These are phyloP conservation scores for Phytopythium ostracodes DNA, from an alignment of 352 stramenopile species.

Conservation along the genomic window DNA sequence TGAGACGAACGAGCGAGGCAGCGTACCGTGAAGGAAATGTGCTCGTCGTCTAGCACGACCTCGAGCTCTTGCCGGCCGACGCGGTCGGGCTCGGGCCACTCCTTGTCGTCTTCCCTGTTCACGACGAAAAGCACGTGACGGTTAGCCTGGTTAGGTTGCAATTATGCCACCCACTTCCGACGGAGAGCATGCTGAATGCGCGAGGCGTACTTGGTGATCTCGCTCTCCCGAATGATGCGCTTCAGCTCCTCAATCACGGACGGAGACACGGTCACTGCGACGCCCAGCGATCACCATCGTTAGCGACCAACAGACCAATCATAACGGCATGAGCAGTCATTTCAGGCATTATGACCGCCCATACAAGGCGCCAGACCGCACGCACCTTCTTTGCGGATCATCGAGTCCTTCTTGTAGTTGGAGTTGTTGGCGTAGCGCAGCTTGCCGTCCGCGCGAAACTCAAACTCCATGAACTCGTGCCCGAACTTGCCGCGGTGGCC, in stretches of 20 bases:
- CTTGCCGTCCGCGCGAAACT: slow-evolving; percentile 89
- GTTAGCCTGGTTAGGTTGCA: too few relatives aligned
- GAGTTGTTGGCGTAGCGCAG: slow-evolving; percentile 98
- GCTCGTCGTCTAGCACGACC: slow-evolving; percentile 92
- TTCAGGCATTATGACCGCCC: background rate
- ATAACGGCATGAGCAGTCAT: background rate
- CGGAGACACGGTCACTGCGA: slow-evolving; percentile 82
- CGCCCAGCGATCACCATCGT: slow-evolving; percentile 2
- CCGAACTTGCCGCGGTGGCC: slow-evolving; percentile 96
- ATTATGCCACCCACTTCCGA: too few relatives aligned
- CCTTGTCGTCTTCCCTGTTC: slow-evolving; percentile 89
- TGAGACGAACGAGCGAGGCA: slow-evolving; percentile 1
- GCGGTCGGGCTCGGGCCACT: slow-evolving; percentile 94
- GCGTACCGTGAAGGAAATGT: slow-evolving; percentile 95
- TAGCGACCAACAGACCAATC: background rate
- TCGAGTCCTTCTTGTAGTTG: slow-evolving; percentile 97
- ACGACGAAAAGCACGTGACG: too few relatives aligned
- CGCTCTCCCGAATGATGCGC: slow-evolving; percentile 90
- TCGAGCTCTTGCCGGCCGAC: slow-evolving; percentile 95
- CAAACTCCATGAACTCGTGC: slow-evolving; percentile 98
- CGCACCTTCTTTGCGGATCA: slow-evolving; percentile 96
- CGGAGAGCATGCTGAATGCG: background rate
- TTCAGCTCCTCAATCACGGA: slow-evolving; percentile 94
- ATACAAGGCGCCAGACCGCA: background rate
- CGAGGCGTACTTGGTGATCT: slow-evolving; percentile 83